Conservation (phyloP, 2,329 filamentous ascomycete species). For the Talaromyces amestolkiae region DNA sequence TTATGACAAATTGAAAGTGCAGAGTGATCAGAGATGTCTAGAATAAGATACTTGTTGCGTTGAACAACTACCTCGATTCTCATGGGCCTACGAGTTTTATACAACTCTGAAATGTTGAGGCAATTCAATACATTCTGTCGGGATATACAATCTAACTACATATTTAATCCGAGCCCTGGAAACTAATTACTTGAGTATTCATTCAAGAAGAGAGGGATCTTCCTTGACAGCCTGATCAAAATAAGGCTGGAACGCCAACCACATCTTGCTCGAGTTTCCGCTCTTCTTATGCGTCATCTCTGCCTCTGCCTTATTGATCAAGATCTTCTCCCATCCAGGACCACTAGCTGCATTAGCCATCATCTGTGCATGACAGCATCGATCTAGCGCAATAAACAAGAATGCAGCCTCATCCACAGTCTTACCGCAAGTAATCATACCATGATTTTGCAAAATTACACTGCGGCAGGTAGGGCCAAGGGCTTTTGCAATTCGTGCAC, state of each 20-base stretch:
- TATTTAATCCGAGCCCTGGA: neutral
- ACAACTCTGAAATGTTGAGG: neutral
- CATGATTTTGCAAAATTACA: neutral
- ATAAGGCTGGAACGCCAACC: slow-evolving; percentile 12
- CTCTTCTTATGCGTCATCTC: slow-evolving; percentile 13
- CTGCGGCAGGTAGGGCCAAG: neutral
- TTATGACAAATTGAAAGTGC: neutral
- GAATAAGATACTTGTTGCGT: too few species aligned
- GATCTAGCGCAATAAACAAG: neutral
- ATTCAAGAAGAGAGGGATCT: slow-evolving; percentile 1
- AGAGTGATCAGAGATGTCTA: too few species aligned
- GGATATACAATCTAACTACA: neutral
- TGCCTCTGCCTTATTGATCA: slow-evolving; percentile 1
- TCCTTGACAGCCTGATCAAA: slow-evolving; percentile 11
- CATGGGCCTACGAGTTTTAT: too few species aligned
- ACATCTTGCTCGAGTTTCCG: slow-evolving; percentile 17
- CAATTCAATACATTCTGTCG: neutral
- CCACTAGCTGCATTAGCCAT: neutral
- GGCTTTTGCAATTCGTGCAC: neutral
- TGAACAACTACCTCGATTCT: too few species aligned
- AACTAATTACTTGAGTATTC: neutral
- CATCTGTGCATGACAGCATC: neutral
- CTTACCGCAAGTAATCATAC: neutral
- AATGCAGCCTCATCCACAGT: neutral
- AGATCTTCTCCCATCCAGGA: neutral